Base-by-base conservation (phyloP, 2,329 filamentous ascomycete genomes). In the Rhinocladiella similis region DNA sequence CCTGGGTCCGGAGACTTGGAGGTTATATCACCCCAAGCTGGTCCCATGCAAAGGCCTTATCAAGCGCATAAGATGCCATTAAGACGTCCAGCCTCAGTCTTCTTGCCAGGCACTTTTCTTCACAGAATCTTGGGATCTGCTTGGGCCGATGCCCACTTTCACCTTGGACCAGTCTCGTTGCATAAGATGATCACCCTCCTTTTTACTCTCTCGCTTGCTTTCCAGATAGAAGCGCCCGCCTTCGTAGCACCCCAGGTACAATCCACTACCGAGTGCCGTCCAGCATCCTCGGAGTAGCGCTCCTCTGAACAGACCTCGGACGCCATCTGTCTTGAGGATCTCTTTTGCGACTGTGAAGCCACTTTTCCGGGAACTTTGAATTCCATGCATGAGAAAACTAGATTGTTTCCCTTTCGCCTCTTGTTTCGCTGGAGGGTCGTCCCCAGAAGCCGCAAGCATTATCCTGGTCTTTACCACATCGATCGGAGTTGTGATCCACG, bases 401-500 rank as follows among this genome's bases (percentile, higher is more conserved):
- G 57, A 54, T 5, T 54, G 42, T 20, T 56, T 61, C 2, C 60
- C 19, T 33, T 62, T 57, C 38, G 47, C 27, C 29, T 63, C 54
- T 16, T 47, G 57, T 38, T 46, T 39, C 2, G 19, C 20, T 10
- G 42, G 46, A 22, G 38, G 41, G 63, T 69, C 60, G 19, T 74
- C 70, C 13, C 76, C 78, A 25, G 59, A 62, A 10, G 85, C 85
- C 27, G 81, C 79, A 22, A 96, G 77, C 91, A 96, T 96, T 73
- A 96, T 88, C 48, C 90, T 77, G 62, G 91, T 96, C 77, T 96
- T 96, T 20, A 96, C 83, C 9, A 96, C 90, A 71, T 96, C 92
- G 53, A 91, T 84, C 0, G 92, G 92, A 49, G 91, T 96, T 1
- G 91, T 96, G n/a, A 94, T 70, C 9, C 89, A 81, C 1, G 91